Conservation (phyloP, 2,329 filamentous ascomycete genomes). For the Pezicula rhizophila region DNA sequence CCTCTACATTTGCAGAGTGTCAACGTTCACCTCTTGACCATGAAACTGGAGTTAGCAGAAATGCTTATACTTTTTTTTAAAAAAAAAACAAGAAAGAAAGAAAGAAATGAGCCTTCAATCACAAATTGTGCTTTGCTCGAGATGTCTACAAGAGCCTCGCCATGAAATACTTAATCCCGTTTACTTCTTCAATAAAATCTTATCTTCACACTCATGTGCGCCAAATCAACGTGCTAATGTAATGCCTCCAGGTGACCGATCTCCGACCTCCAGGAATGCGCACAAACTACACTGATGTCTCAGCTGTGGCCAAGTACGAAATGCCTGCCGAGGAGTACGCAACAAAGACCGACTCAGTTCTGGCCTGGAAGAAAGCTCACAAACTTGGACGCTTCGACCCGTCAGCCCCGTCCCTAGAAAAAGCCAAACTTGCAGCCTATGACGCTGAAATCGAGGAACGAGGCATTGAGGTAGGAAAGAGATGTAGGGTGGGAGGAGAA, state of each 20-base stretch:
- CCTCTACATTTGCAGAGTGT: no score
- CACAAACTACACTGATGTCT: slow-evolving; percentile 75
- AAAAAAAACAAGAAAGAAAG: no score
- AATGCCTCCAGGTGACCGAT: slow-evolving; percentile 61
- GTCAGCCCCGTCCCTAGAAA: slow-evolving; percentile 65
- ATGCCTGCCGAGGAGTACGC: slow-evolving; percentile 86
- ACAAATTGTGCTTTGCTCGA: no score
- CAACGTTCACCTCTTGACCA: no score
- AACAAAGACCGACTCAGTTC: slow-evolving; percentile 76
- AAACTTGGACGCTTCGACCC: slow-evolving; percentile 97
- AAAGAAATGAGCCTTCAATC: no score
- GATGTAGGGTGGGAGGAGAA: slow-evolving; percentile 61
- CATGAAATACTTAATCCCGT: background rate
- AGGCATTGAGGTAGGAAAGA: slow-evolving; percentile 57
- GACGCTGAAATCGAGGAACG: slow-evolving; percentile 64
- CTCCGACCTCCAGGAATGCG: slow-evolving; percentile 69
- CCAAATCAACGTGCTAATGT: slow-evolving; percentile 5
- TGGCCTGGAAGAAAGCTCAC: slow-evolving; percentile 92
- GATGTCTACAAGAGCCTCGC: no score
- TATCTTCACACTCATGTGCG: background rate
- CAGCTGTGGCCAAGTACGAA: slow-evolving; percentile 80
- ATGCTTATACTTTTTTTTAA: no score
- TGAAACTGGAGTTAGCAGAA: no score
- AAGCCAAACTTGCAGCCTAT: slow-evolving; percentile 63
- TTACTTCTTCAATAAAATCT: slow-evolving; percentile 3